Conservation (phyloP, 495 filamentous ascomycete genomes). For the Corynascus novoguineensis region DNA sequence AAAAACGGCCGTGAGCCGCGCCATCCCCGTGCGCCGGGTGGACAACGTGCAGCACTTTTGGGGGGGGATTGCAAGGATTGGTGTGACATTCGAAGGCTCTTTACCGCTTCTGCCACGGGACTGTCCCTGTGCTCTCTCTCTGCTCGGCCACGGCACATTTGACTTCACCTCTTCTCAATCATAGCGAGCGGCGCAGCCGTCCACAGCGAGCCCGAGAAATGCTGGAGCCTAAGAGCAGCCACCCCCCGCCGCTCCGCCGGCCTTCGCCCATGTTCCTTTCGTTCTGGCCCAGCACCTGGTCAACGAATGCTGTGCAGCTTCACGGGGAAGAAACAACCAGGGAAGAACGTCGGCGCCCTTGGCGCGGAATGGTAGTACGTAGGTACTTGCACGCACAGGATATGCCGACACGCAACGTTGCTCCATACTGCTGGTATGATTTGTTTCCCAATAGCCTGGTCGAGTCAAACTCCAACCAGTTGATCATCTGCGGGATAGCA, state of each 20-base stretch:
- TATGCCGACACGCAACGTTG: not conserved
- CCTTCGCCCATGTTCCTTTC: conserved; percentile 13
- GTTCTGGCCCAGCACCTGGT: not conserved
- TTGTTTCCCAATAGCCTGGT: not conserved
- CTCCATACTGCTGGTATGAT: not conserved
- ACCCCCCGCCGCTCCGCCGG: conserved; percentile 19
- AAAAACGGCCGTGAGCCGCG: conserved; percentile 7
- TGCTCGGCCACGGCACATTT: conserved; percentile 21
- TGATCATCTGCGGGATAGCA: not conserved
- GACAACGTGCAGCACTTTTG: not conserved
- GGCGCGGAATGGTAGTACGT: not conserved
- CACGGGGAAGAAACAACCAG: not conserved
- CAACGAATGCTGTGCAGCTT: not conserved
- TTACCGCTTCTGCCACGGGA: conserved; percentile 13
- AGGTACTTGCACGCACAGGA: no score
- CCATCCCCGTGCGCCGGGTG: no score
- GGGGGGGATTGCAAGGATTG: not conserved
- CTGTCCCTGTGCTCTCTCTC: not conserved
- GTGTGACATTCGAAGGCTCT: conserved; percentile 3
- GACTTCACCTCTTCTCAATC: conserved; percentile 12
- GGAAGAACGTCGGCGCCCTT: not conserved
- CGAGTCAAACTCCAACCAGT: not conserved
- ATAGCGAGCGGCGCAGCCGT: conserved; percentile 26
- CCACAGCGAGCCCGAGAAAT: conserved; percentile 22
- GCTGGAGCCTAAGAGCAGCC: conserved; percentile 26